These are phyloP conservation scores for Leccinum variicolor DNA, from an alignment of 768 basidiomycete genomes.

Conservation along the genomic window DNA sequence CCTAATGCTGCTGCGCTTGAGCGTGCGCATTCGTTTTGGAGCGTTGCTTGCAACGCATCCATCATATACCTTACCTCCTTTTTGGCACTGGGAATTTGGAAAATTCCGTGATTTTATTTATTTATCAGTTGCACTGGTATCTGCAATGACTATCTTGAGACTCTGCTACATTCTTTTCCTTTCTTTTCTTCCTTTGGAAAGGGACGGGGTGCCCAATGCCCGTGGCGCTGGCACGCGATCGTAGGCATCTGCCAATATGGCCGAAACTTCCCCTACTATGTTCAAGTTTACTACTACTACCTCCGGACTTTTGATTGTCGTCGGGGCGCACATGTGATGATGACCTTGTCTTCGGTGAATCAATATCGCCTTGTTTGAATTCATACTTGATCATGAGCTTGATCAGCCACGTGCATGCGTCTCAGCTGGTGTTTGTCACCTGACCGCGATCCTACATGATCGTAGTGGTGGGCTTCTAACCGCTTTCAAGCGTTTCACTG, in stretches of 20 bases:
- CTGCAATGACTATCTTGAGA: background rate
- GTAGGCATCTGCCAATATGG: background rate
- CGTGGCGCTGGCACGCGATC: background rate
- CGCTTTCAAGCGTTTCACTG: background rate
- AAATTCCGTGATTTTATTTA: background rate
- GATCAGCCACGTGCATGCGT: background rate
- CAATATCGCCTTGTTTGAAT: background rate
- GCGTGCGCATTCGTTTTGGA: background rate
- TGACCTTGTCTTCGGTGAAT: background rate
- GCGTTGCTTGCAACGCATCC: background rate
- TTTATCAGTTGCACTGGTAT: background rate
- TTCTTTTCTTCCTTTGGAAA: background rate
- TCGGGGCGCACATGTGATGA: background rate
- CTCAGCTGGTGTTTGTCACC: background rate
- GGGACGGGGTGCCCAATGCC: background rate
- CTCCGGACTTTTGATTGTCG: background rate
- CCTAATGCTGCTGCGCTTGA: conserved; percentile 19
- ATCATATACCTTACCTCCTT: background rate
- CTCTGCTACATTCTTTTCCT: background rate
- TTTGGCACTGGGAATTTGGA: background rate
- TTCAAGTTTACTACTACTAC: background rate
- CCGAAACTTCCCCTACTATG: background rate
- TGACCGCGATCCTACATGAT: background rate
- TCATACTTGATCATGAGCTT: background rate
- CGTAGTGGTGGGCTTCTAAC: background rate